Percentiles rank a stretch among this genome's conserved stretches.
These are phyloP conservation scores for Cyphellophora europaea DNA, from an alignment of 2,329 filamentous ascomycete genomes.

Conservation along the genomic window DNA sequence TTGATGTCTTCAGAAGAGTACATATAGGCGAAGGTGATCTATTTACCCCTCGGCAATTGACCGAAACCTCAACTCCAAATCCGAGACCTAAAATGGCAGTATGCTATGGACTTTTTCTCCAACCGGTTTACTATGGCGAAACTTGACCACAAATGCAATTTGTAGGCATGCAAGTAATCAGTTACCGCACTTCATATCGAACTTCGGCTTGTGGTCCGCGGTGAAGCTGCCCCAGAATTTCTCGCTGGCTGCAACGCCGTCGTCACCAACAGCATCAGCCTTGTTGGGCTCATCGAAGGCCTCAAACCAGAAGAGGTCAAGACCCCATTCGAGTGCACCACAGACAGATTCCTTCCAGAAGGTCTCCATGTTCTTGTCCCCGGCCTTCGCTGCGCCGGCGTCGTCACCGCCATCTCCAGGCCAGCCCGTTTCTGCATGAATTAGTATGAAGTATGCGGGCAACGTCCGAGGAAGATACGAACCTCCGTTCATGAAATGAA, in stretches of 20 bases:
- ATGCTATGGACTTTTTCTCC: too few species aligned
- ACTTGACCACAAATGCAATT: too few species aligned
- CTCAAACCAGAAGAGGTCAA: constrained; percentile 65
- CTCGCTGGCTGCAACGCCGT: constrained; percentile 53
- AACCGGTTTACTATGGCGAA: too few species aligned
- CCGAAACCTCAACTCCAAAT: too few species aligned
- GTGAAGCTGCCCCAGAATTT: constrained; percentile 62
- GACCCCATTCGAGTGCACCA: constrained; percentile 53
- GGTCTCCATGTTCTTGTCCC: constrained; percentile 46
- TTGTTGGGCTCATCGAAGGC: constrained; percentile 64
- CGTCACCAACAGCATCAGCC: constrained; percentile 53
- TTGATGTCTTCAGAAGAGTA: too few species aligned
- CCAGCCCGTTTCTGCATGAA: constrained; percentile 15
- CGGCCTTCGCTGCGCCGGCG: constrained; percentile 53
- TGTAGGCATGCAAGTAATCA: too few species aligned
- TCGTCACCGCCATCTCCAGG: constrained; percentile 43
- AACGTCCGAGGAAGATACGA: constrained; percentile 33
- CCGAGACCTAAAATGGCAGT: too few species aligned
- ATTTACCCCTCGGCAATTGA: too few species aligned
- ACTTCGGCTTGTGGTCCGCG: constrained; percentile 39
- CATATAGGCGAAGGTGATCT: too few species aligned
- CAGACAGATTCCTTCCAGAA: constrained; percentile 58
- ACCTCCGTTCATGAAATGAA: constrained; percentile 59
- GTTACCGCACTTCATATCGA: constrained; percentile 17
- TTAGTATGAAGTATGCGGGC: background rate